Evolutionary conservation across 352 stramenopile genomes (phyloP).

Genomic region (Phytopythium chamaehyphon): DNA sequence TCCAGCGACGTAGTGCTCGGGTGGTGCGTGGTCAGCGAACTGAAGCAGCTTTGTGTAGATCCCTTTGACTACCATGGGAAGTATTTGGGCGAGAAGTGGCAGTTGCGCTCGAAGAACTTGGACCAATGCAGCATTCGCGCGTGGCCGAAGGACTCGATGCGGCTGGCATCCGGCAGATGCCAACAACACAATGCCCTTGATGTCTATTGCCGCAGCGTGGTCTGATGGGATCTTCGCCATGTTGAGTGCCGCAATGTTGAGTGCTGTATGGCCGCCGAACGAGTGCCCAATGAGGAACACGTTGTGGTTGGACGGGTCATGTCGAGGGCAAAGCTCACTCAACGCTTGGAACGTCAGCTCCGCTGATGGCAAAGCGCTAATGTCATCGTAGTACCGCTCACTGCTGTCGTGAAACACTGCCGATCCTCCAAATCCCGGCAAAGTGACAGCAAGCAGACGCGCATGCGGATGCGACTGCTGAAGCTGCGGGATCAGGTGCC

Average conservation of each 20-base stretch:
- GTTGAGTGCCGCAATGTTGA: slow-evolving; percentile 43
- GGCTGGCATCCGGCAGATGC: slow-evolving; percentile 36
- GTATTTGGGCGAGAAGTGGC: slow-evolving; percentile 10
- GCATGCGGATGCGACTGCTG: slow-evolving; percentile 11
- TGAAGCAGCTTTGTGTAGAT: slow-evolving; percentile 34
- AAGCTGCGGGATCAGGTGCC: slow-evolving; percentile 41
- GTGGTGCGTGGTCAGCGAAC: slow-evolving; percentile 18
- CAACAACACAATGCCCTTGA: slow-evolving; percentile 39
- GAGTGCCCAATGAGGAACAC: slow-evolving; percentile 50
- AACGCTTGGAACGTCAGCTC: slow-evolving; percentile 27
- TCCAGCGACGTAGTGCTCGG: slow-evolving; percentile 33
- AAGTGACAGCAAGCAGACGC: slow-evolving; percentile 30
- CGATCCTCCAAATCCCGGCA: slow-evolving; percentile 33
- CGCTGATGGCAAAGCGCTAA: slow-evolving; percentile 25
- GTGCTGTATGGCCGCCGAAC: slow-evolving; percentile 43
- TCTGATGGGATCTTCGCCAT: neutral
- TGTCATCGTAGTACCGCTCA: slow-evolving; percentile 26
- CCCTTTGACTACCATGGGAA: slow-evolving; percentile 20
- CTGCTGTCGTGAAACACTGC: slow-evolving; percentile 9
- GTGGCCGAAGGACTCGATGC: slow-evolving; percentile 32
- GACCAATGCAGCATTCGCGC: slow-evolving; percentile 26
- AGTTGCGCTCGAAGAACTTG: slow-evolving; percentile 17
- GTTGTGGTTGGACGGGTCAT: slow-evolving; percentile 12
- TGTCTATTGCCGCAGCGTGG: neutral
- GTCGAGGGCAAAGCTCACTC: slow-evolving; percentile 16